Conservation (phyloP, 2,329 filamentous ascomycete genomes). For the Neodidymelliopsis sp. region DNA sequence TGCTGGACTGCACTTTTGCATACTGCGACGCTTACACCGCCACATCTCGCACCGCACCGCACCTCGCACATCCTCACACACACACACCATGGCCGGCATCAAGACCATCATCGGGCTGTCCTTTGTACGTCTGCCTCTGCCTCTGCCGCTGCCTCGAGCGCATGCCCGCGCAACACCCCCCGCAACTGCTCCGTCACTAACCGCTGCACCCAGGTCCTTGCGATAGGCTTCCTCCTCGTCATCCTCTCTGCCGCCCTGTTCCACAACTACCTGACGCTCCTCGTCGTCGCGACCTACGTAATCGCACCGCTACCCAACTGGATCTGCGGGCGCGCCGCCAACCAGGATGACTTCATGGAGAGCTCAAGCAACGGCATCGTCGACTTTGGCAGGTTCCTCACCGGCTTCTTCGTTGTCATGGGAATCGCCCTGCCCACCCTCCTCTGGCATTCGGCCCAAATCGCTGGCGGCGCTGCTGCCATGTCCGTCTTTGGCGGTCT, state of each 20-base stretch:
- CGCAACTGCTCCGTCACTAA: conserved; percentile 12
- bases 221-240: conserved; percentile 97
- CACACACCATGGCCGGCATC: conserved; percentile 76
- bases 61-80: background rate
- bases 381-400: conserved; percentile 92
- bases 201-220: conserved; percentile 71
- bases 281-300: conserved; percentile 95
- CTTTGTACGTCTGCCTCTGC: conserved; percentile 69
- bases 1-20: background rate
- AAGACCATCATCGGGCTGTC: conserved; percentile 99
- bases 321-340: conserved; percentile 87
- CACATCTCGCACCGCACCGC: background rate
- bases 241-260: conserved; percentile 97
- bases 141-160: conserved; percentile 28
- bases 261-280: conserved; percentile 91
- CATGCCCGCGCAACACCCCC: conserved; percentile 19
- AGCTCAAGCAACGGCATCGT: conserved; percentile 81
- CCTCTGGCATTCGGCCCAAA: conserved; percentile 85
- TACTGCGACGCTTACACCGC: background rate
- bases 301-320: conserved; percentile 95
- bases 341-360: conserved; percentile 95
- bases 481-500: conserved; percentile 95
- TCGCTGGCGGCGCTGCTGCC: conserved; percentile 83
- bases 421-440: conserved; percentile 90
- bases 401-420: conserved; percentile 96